Conservation (phyloP, 2,329 filamentous ascomycete species). For the Diaporthe vexans region DNA sequence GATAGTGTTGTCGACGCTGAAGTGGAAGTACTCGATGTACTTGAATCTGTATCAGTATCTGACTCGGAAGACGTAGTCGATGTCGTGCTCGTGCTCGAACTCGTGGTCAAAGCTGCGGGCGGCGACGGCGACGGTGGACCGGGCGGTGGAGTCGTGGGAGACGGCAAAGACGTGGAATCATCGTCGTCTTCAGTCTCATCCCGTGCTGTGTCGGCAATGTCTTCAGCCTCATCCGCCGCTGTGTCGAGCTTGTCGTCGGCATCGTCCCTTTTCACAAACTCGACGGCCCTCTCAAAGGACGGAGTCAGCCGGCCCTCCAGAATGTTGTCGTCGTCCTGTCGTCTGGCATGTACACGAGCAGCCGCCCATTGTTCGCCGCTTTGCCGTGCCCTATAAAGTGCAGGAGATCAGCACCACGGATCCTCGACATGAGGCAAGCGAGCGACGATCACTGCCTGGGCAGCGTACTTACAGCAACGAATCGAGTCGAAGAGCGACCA, state of each 20-base stretch:
- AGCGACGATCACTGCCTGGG: neutral
- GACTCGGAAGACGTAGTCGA: constrained; percentile 6
- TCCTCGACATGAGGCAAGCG: neutral
- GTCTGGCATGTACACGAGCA: neutral
- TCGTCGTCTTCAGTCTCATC: constrained; percentile 22
- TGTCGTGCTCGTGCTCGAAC: constrained; percentile 16
- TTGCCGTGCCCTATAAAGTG: constrained; percentile 11
- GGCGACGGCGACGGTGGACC: neutral
- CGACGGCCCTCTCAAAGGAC: neutral
- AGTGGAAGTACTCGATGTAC: neutral
- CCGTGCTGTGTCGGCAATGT: neutral
- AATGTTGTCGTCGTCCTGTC: neutral
- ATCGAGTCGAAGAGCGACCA: constrained; percentile 26
- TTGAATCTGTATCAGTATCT: constrained; percentile 16
- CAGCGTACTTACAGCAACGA: constrained; percentile 19
- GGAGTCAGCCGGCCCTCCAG: neutral
- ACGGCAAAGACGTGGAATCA: neutral
- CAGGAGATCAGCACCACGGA: constrained; percentile 14
- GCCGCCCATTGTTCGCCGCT: neutral
- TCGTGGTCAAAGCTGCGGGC: neutral
- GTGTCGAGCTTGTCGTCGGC: neutral
- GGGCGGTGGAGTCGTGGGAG: neutral
- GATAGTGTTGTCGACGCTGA: constrained; percentile 11
- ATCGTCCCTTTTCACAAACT: neutral
- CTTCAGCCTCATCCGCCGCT: neutral